phyloP scores from a whole-genome alignment of 2,329 filamentous ascomycete genomes.

The Trichoderma lentiforme region DNA sequence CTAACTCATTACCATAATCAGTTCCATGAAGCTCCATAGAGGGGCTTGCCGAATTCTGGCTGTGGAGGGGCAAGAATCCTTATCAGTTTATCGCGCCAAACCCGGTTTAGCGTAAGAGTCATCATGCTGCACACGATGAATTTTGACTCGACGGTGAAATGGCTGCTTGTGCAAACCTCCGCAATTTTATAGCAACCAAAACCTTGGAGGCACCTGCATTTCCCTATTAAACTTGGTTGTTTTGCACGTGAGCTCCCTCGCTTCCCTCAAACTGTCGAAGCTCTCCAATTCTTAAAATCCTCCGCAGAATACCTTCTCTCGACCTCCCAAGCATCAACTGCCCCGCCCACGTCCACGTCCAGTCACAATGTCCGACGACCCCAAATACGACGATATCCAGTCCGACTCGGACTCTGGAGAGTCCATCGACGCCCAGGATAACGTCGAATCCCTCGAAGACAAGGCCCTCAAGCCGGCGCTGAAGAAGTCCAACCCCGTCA shows the following conservation, averaged over 20 bases:
- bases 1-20: not conserved
- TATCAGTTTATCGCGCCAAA: constrained; percentile 39
- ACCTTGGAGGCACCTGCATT: constrained; percentile 1
- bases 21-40: not conserved
- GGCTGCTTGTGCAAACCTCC: constrained; percentile 23
- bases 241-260: not conserved
- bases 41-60: constrained; percentile 28
- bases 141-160: constrained; percentile 40
- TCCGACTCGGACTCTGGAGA: constrained; percentile 67
- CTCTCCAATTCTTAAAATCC: not conserved
- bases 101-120: constrained; percentile 40
- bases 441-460: constrained; percentile 56
- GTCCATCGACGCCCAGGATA: constrained; percentile 57
- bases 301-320: not conserved
- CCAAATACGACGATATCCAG: constrained; percentile 69
- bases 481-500: constrained; percentile 64
- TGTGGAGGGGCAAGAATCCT: constrained; percentile 36
- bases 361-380: constrained; percentile 45
- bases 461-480: constrained; percentile 79
- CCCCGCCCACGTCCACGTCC: constrained; percentile 22
- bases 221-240: not conserved
- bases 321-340: not conserved
- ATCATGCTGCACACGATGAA: constrained; percentile 42
- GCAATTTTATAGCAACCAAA: constrained; percentile 25
- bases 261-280: not conserved